A percentile compares a stretch with the other conserved stretches of the same genome.
Conservation (phyloP, 768 basidiomycete species). For the Mycena galericulata region DNA sequence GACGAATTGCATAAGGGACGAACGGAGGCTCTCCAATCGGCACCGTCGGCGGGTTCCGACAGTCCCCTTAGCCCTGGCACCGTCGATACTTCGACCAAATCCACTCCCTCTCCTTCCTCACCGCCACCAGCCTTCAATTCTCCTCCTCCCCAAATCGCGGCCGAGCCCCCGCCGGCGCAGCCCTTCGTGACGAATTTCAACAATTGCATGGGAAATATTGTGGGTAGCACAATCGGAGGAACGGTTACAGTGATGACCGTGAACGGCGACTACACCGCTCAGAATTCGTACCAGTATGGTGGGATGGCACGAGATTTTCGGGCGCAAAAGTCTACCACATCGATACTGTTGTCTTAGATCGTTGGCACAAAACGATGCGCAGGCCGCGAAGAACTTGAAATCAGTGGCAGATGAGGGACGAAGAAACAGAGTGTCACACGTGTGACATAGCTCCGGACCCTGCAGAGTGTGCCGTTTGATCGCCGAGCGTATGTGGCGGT, state of each 20-base stretch:
- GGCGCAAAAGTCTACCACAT: neutral
- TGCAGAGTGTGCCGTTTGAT: too few species aligned
- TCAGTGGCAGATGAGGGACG: too few species aligned
- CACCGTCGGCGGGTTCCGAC: too few species aligned
- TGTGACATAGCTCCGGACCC: too few species aligned
- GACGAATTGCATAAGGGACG: neutral
- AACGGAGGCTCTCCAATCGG: neutral
- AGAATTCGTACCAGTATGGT: neutral
- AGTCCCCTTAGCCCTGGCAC: neutral
- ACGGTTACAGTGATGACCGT: neutral
- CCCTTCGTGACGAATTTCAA: neutral
- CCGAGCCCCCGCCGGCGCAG: neutral
- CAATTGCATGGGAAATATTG: neutral
- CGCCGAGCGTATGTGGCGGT: too few species aligned
- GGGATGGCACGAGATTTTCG: neutral
- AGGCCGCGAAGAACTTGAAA: too few species aligned
- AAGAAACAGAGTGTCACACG: too few species aligned
- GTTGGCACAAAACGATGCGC: neutral
- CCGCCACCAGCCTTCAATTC: too few species aligned
- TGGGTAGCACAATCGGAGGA: neutral
- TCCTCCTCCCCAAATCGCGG: too few species aligned
- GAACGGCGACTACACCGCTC: neutral
- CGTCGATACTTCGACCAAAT: neutral
- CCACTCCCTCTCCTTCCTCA: too few species aligned
- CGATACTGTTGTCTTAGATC: neutral